These are phyloP conservation scores for Dalbergia oliveri DNA, from an alignment of 306 rosid species.

Conservation along the genomic window DNA sequence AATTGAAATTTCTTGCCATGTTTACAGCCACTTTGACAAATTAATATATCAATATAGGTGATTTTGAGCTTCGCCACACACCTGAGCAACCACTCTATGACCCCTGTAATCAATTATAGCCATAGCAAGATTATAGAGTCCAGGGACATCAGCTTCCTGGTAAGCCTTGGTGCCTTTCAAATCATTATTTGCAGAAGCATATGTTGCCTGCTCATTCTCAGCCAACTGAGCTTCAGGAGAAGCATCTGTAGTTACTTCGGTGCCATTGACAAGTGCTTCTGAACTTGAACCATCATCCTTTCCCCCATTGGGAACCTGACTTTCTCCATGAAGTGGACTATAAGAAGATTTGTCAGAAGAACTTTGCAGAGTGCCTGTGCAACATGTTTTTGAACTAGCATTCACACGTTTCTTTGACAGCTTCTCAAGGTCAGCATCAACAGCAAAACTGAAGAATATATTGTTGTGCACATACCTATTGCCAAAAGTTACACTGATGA, in stretches of 20 bases:
- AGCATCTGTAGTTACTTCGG: constrained; percentile 55
- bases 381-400: constrained; percentile 51
- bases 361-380: constrained; percentile 36
- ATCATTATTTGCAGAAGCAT: constrained; percentile 93
- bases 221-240: constrained; percentile 60
- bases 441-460: constrained; percentile 88
- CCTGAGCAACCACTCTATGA: constrained; percentile 96
- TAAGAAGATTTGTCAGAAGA: constrained; percentile 56
- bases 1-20: constrained; percentile 6
- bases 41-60: no score
- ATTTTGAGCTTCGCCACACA: constrained; percentile 44
- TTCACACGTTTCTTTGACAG: constrained; percentile 65
- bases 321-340: no score
- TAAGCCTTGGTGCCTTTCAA: constrained; percentile 90
- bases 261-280: constrained; percentile 52
- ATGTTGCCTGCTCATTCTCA: constrained; percentile 89
- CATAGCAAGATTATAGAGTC: constrained; percentile 84
- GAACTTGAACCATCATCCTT: constrained; percentile 49
- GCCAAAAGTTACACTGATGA: constrained; percentile 33
- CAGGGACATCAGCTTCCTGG: constrained; percentile 89
- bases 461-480: constrained; percentile 90
- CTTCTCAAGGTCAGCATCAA: constrained; percentile 88
- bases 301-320: constrained; percentile 61
- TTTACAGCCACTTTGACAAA: no score
- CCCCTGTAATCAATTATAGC: constrained; percentile 90